These are phyloP conservation scores for Lycium ferocissimum DNA, from an alignment of 257 asterid species.

Conservation along the genomic window DNA sequence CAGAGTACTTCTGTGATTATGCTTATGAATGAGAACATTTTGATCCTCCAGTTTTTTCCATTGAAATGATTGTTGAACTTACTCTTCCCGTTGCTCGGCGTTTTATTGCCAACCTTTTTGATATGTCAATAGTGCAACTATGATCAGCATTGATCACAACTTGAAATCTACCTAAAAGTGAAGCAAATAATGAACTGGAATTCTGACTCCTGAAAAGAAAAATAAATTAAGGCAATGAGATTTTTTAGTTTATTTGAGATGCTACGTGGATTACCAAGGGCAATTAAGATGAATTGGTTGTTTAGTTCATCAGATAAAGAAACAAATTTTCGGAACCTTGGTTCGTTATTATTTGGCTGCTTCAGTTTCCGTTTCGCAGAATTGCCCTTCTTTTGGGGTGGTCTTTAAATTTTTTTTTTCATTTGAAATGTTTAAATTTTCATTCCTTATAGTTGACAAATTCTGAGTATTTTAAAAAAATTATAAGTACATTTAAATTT, in stretches of 20 bases:
- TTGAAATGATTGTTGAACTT: conserved; percentile 1
- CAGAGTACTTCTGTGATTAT: not conserved
- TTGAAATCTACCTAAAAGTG: not conserved
- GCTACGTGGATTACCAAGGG: not conserved
- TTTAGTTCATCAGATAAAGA: conserved; percentile 1
- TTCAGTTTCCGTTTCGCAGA: not conserved
- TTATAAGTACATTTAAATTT: too few relatives aligned
- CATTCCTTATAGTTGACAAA: too few relatives aligned
- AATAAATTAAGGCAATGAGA: not conserved
- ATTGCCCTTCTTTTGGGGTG: too few relatives aligned
- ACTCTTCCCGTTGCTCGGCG: not conserved
- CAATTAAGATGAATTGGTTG: not conserved
- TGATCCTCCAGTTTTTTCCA: not conserved
- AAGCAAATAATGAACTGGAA: too few relatives aligned
- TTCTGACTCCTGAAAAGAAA: not conserved
- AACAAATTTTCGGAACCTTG: not conserved
- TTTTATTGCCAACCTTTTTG: not conserved
- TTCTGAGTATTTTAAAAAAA: too few relatives aligned
- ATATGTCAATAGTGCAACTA: not conserved
- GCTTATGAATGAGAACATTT: not conserved
- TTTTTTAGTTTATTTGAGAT: not conserved
- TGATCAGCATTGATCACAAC: not conserved
- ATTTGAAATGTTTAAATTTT: too few relatives aligned
- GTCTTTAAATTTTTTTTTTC: too few relatives aligned
- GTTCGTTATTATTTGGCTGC: not conserved